Percentiles rank a stretch among this genome's conserved stretches.
phyloP scores from a whole-genome alignment of 257 asterid genomes.

The Solanum bulbocastanum region DNA sequence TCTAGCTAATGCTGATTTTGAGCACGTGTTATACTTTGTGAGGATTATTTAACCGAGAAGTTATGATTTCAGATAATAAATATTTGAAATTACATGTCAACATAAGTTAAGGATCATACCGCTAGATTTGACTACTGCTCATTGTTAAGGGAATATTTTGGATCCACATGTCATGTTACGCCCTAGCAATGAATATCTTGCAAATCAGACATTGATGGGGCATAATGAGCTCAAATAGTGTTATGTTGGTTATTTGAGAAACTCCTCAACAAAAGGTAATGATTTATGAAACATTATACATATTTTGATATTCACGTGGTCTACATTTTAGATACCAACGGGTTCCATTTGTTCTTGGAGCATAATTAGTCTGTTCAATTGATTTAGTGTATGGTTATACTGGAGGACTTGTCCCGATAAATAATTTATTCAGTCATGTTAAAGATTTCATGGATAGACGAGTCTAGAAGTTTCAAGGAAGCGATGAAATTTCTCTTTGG shows the following conservation, averaged over 20 bases:
- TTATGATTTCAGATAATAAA: no score
- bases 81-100: neutral
- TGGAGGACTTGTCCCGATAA: neutral
- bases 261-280: neutral
- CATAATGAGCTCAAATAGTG: neutral
- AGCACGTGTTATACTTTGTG: no score
- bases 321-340: neutral
- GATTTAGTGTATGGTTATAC: neutral
- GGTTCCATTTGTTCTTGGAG: neutral
- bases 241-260: no score
- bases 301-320: neutral
- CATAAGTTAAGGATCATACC: no score
- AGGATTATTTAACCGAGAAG: neutral
- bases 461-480: neutral
- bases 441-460: neutral
- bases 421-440: neutral
- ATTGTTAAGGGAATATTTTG: neutral
- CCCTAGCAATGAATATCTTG: neutral
- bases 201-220: no score
- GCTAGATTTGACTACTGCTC: neutral
- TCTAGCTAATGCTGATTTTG: no score
- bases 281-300: neutral
- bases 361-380: neutral
- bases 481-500: neutral
- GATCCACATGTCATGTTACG: neutral